phyloP scores from a whole-genome alignment of 257 asterid species.

The Verbena officinalis region DNA sequence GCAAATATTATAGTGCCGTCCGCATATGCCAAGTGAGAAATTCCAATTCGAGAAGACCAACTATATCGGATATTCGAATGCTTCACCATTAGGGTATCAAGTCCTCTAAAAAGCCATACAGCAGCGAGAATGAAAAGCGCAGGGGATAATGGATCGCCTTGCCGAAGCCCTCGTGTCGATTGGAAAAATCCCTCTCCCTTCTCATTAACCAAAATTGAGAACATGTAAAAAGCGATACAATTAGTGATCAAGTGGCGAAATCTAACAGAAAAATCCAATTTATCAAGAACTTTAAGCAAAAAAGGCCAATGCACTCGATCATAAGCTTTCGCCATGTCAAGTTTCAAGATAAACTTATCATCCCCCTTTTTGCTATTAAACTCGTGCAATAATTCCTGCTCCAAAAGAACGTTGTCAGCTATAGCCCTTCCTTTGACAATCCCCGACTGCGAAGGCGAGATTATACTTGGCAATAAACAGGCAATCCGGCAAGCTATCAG shows the following conservation, averaged over 20 bases:
- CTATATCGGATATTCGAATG: neutral
- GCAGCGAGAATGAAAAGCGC: no score
- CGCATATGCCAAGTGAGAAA: neutral
- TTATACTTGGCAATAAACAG: no score
- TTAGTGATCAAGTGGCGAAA: neutral
- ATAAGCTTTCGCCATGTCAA: conserved; percentile 4
- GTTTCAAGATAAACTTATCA: neutral
- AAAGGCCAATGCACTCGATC: neutral
- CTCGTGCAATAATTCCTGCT: no score
- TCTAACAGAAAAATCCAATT: neutral
- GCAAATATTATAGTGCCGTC: neutral
- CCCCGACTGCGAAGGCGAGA: no score
- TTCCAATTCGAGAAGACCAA: no score
- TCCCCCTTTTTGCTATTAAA: no score
- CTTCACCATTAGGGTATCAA: neutral
- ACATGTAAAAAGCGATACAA: neutral
- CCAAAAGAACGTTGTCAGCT: no score
- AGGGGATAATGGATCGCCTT: neutral
- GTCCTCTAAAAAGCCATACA: no score
- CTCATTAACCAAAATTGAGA: neutral
- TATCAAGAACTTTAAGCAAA: neutral
- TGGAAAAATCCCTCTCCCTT: neutral
- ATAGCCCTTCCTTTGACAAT: no score
- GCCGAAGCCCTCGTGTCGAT: neutral
- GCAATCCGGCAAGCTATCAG: no score